These are phyloP conservation scores for Cystoisospora suis DNA, from an alignment of 169 alveolate genomes.

Conservation along the genomic window DNA sequence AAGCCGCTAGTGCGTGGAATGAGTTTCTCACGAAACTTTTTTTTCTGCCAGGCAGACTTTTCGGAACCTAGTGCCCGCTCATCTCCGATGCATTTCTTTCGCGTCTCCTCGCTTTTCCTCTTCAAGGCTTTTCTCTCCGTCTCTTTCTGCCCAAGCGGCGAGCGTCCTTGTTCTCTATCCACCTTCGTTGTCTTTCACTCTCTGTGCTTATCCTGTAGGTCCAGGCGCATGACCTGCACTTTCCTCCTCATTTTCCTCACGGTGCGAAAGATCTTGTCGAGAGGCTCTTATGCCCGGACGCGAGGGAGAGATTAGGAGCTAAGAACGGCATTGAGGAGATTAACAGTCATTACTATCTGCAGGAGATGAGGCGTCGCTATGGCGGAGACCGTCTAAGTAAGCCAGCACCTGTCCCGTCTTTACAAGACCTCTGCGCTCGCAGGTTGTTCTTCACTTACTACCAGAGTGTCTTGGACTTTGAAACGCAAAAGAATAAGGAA, in stretches of 20 bases:
- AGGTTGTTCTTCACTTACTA: background rate
- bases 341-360: background rate
- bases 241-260: conserved; percentile 13
- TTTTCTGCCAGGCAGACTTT: background rate
- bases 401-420: background rate
- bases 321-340: background rate
- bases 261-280: conserved; percentile 10
- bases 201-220: background rate
- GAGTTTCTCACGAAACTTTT: background rate
- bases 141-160: background rate
- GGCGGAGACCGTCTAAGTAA: background rate
- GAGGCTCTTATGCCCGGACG: background rate
- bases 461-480: background rate
- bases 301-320: background rate
- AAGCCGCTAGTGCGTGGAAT: background rate
- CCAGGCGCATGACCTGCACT: background rate
- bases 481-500: background rate
- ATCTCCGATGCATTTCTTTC: background rate
- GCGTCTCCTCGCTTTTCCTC: background rate
- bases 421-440: conserved; percentile 14
- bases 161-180: background rate
- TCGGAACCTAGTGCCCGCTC: background rate
- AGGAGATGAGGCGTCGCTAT: background rate
- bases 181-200: background rate
- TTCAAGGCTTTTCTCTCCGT: background rate